Percentiles rank a stretch among this genome's conserved stretches.
phyloP scores from a whole-genome alignment of 768 basidiomycete genomes.

The Saitozyma sp. region DNA sequence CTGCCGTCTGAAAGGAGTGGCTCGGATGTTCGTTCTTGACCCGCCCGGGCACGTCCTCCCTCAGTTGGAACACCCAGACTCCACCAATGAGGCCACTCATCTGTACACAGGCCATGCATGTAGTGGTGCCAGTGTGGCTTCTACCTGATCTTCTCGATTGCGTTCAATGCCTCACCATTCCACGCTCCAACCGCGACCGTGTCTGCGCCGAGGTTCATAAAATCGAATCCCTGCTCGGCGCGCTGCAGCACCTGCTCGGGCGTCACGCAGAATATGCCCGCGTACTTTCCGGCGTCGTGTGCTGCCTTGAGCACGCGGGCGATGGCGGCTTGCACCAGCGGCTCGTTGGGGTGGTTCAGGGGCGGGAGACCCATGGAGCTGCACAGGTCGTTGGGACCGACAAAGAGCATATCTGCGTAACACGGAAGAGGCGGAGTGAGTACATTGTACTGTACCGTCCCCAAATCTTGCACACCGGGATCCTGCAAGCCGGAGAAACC shows the following conservation, averaged over 20 bases:
- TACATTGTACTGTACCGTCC: neutral
- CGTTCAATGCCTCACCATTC: conserved; percentile 15
- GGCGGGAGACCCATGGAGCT: conserved; percentile 29
- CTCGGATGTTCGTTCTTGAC: too few species aligned
- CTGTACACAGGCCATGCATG: too few species aligned
- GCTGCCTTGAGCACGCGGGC: conserved; percentile 31
- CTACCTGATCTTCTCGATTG: conserved; percentile 9
- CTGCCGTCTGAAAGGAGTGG: too few species aligned
- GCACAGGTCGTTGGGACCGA: conserved; percentile 42
- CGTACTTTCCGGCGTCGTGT: conserved; percentile 32
- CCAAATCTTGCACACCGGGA: neutral
- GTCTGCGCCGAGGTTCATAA: conserved; percentile 35
- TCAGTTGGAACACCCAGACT: too few species aligned
- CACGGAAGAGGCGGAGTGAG: neutral
- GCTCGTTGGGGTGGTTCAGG: conserved; percentile 29
- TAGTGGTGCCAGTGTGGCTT: too few species aligned
- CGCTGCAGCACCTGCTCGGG: conserved; percentile 29
- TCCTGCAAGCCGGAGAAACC: too few species aligned
- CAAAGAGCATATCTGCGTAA: conserved; percentile 33
- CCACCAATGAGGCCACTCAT: too few species aligned
- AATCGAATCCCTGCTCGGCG: conserved; percentile 35
- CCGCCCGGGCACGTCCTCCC: too few species aligned
- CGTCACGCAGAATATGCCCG: conserved; percentile 23
- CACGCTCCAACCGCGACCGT: conserved; percentile 28
- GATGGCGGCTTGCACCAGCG: conserved; percentile 37